These are phyloP conservation scores for Beauveria australis DNA, from an alignment of 2,329 filamentous ascomycete species.

Conservation along the genomic window DNA sequence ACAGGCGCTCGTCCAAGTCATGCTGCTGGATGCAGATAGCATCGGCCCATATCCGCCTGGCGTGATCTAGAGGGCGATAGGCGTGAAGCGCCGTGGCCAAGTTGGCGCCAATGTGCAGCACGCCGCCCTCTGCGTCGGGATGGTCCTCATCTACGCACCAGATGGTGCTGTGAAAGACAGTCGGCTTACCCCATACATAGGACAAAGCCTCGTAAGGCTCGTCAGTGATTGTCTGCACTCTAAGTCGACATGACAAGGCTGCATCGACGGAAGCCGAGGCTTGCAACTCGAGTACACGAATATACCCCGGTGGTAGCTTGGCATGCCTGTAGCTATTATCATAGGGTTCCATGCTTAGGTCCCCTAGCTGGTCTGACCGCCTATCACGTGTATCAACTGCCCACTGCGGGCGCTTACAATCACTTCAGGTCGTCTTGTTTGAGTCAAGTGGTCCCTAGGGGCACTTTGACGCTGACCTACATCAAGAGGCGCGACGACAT, in stretches of 20 bases:
- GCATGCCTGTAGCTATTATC: background rate
- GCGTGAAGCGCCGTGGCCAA: conserved; percentile 8
- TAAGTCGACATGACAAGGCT: background rate
- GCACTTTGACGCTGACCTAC: background rate
- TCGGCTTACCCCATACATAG: conserved; percentile 10
- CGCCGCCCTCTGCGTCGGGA: background rate
- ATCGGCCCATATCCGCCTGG: conserved; percentile 15
- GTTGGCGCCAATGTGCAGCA: conserved; percentile 8
- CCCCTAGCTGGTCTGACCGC: background rate
- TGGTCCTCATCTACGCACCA: background rate
- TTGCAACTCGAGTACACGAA: conserved; percentile 9
- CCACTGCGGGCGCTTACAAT: background rate
- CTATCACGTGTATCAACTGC: background rate
- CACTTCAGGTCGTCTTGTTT: background rate
- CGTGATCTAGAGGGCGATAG: background rate
- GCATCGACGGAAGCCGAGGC: background rate
- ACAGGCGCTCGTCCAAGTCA: conserved; percentile 10
- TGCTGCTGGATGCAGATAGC: conserved; percentile 16
- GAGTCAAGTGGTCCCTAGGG: background rate
- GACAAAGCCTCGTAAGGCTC: conserved; percentile 12
- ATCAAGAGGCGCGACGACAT: background rate
- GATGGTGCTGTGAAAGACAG: background rate
- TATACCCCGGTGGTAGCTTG: background rate
- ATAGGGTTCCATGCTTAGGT: background rate
- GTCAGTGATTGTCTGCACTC: conserved; percentile 1